These are phyloP conservation scores for Silene conica DNA, from an alignment of 148 eudicot species.

Conservation along the genomic window DNA sequence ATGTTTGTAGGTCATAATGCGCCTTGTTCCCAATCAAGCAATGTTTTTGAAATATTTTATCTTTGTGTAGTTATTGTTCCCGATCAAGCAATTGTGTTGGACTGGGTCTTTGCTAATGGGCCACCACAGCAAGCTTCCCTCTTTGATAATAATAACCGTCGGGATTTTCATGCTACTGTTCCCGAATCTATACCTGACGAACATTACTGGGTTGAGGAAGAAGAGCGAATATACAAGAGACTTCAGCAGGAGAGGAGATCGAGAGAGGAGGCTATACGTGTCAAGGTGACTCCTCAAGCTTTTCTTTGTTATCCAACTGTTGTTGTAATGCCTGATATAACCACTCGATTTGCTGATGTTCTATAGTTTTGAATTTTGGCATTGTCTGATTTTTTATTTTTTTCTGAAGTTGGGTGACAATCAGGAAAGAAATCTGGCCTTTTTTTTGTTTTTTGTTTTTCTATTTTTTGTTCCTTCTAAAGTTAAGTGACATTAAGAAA, in stretches of 20 bases:
- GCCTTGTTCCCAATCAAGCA: conserved; percentile 59
- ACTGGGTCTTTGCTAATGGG: conserved; percentile 98
- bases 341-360: not conserved
- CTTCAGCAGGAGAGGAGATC: conserved; percentile 74
- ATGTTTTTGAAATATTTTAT: conserved; percentile 12
- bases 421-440: not conserved
- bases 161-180: conserved; percentile 83
- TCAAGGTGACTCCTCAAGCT: conserved; percentile 51
- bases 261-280: conserved; percentile 62
- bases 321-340: not conserved
- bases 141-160: conserved; percentile 74
- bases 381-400: not conserved
- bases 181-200: conserved; percentile 56
- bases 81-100: conserved; percentile 67
- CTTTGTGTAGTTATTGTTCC: conserved; percentile 70
- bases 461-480: not conserved
- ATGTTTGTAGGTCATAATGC: not conserved
- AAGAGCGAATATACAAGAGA: conserved; percentile 52
- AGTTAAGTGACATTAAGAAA: not conserved
- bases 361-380: not conserved
- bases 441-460: too few relatives aligned
- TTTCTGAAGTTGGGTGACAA: not conserved
- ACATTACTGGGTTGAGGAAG: conserved; percentile 80
- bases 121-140: conserved; percentile 71
- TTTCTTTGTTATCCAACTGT: not conserved